phyloP scores from a whole-genome alignment of 2,329 filamentous ascomycete species.

The Beauveria sp. region DNA sequence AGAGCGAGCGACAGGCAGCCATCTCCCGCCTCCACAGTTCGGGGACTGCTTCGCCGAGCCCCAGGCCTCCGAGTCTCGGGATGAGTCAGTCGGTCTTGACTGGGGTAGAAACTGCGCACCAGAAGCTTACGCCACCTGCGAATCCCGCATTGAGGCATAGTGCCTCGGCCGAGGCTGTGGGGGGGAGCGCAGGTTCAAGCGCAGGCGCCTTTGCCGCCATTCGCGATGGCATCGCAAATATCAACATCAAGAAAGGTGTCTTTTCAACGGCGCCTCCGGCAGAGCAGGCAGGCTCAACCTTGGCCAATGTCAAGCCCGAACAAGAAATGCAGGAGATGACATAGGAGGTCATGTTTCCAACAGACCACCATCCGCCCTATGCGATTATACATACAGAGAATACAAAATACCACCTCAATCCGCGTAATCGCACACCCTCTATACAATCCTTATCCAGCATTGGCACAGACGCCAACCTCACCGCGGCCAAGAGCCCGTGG shows the following conservation, averaged over 20 bases:
- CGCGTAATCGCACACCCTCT: neutral
- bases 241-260: conserved; percentile 42
- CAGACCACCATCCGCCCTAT: conserved; percentile 24
- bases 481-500: conserved; percentile 13
- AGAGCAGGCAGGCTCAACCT: conserved; percentile 20
- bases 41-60: conserved; percentile 23
- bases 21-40: conserved; percentile 27
- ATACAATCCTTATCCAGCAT: neutral
- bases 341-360: conserved; percentile 34
- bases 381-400: conserved; percentile 23
- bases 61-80: conserved; percentile 31
- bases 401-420: conserved; percentile 16
- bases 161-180: conserved; percentile 32
- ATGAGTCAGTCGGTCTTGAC: conserved; percentile 47
- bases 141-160: conserved; percentile 35
- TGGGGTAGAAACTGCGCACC: conserved; percentile 51
- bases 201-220: conserved; percentile 38
- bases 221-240: conserved; percentile 39
- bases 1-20: conserved; percentile 32
- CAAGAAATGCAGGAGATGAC: conserved; percentile 40
- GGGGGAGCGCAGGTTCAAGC: conserved; percentile 12
- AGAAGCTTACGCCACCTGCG: conserved; percentile 37
- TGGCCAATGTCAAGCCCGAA: conserved; percentile 22
- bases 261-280: conserved; percentile 24
- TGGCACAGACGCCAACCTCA: conserved; percentile 7